These are phyloP conservation scores for Telfairia occidentalis DNA, from an alignment of 331 rosid species.

Conservation along the genomic window DNA sequence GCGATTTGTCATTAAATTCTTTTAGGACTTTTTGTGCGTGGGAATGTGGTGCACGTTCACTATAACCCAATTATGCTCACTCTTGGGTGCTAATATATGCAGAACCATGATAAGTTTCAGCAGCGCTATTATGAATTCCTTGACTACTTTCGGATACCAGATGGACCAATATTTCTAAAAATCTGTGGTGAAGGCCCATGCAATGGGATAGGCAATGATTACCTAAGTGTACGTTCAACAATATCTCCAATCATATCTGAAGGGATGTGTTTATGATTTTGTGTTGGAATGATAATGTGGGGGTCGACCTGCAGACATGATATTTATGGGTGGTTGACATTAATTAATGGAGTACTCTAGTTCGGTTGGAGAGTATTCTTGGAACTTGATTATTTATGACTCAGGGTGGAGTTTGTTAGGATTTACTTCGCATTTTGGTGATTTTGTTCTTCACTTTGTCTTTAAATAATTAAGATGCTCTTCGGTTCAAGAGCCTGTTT, in stretches of 20 bases:
- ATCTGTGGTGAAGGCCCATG: constrained; percentile 75
- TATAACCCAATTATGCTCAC: background rate
- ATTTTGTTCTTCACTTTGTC: background rate
- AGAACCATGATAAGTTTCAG: constrained; percentile 62
- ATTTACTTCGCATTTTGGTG: background rate
- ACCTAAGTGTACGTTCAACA: constrained; percentile 39
- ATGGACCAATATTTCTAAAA: constrained; percentile 64
- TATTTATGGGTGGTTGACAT: background rate
- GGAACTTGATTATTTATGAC: background rate
- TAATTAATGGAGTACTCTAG: background rate
- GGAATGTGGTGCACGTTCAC: background rate
- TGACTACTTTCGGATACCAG: constrained; percentile 58
- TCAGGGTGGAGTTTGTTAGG: background rate
- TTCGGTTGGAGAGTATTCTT: background rate
- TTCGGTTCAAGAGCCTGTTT: background rate
- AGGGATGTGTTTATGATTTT: background rate
- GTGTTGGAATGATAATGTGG: background rate
- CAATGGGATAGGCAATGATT: constrained; percentile 67
- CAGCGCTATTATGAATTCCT: constrained; percentile 87
- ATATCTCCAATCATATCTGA: constrained; percentile 6
- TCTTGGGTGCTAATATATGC: constrained; percentile 17
- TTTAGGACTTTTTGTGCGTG: background rate
- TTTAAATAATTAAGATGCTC: background rate
- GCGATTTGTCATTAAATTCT: background rate
- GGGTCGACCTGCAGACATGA: background rate